Percentiles rank a stretch among this genome's conserved stretches.
Conservation (phyloP, 2,329 filamentous ascomycete species). For the Aulographum hederae region DNA sequence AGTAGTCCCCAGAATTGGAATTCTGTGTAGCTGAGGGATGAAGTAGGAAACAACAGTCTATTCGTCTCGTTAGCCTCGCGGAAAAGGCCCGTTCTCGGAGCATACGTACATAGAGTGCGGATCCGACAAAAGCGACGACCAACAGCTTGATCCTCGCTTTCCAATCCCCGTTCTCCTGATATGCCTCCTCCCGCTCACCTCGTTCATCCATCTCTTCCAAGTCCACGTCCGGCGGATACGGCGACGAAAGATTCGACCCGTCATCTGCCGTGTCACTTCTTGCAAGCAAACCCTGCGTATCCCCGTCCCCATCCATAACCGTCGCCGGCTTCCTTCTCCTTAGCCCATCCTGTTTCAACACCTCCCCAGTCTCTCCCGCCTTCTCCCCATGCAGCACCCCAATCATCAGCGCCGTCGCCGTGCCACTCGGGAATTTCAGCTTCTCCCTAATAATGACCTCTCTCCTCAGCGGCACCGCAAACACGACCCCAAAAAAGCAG, state of each 20-base stretch:
- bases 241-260: too few relatives aligned
- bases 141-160: constrained; percentile 41
- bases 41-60: constrained; percentile 86
- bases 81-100: constrained; percentile 1
- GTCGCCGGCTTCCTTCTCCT: too few relatives aligned
- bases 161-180: constrained; percentile 30
- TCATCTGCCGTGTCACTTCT: too few relatives aligned
- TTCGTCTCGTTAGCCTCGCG: too few relatives aligned
- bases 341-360: constrained; percentile 22
- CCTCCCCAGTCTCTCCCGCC: constrained; percentile 13
- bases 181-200: constrained; percentile 4
- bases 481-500: constrained; percentile 92
- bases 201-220: constrained; percentile 1
- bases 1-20: constrained; percentile 67
- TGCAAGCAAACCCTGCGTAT: constrained; percentile 6
- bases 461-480: constrained; percentile 75
- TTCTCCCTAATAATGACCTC: constrained; percentile 90
- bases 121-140: constrained; percentile 39
- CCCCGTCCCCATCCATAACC: constrained; percentile 10
- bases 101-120: constrained; percentile 34
- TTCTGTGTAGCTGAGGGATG: constrained; percentile 60
- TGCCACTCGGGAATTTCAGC: constrained; percentile 85
- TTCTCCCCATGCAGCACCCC: constrained; percentile 60
- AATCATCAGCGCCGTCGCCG: constrained; percentile 87
- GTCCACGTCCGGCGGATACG: too few relatives aligned